Conservation (phyloP, 2,329 filamentous ascomycete genomes). For the Aspergillus puulaauensis region DNA sequence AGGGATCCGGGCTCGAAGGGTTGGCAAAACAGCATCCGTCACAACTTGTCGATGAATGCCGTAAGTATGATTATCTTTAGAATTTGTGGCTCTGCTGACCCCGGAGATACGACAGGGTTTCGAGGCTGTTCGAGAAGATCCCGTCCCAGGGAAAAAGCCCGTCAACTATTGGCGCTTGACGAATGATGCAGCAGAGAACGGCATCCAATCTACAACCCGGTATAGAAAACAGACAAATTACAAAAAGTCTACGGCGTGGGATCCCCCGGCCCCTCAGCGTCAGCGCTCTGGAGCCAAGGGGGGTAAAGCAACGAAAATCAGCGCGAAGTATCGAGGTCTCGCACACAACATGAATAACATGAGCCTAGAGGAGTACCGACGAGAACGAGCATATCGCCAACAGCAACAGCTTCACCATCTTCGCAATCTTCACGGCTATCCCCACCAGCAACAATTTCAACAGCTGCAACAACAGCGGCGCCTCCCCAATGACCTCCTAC, state of each 20-base stretch:
- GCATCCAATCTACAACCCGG: slow-evolving; percentile 79
- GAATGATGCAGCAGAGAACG: slow-evolving; percentile 64
- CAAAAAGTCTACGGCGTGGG: slow-evolving; percentile 39
- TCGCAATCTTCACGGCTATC: too few relatives aligned
- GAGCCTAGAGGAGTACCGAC: slow-evolving; percentile 24
- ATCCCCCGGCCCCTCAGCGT: slow-evolving; percentile 40
- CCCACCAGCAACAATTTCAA: not conserved
- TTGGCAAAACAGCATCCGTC: slow-evolving; percentile 94
- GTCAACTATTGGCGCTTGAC: slow-evolving; percentile 80
- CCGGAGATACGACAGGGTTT: slow-evolving; percentile 32
- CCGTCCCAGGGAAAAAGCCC: slow-evolving; percentile 47
- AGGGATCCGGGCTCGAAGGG: slow-evolving; percentile 62
- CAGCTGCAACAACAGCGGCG: slow-evolving; percentile 10
- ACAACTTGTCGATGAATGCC: slow-evolving; percentile 93
- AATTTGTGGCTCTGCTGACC: not conserved
- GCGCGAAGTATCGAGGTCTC: slow-evolving; percentile 31
- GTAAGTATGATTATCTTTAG: slow-evolving; percentile 55
- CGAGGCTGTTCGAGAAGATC: slow-evolving; percentile 56
- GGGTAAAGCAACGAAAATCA: slow-evolving; percentile 39
- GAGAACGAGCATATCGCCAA: slow-evolving; percentile 5
- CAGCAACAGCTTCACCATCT: not conserved
- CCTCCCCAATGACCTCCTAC: slow-evolving; percentile 13
- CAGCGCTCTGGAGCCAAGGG: slow-evolving; percentile 44
- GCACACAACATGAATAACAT: slow-evolving; percentile 6
- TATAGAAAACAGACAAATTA: slow-evolving; percentile 58